These are phyloP conservation scores for Starmerella lactis-condensi DNA, from an alignment of 805 yeast genomes.

Conservation along the genomic window DNA sequence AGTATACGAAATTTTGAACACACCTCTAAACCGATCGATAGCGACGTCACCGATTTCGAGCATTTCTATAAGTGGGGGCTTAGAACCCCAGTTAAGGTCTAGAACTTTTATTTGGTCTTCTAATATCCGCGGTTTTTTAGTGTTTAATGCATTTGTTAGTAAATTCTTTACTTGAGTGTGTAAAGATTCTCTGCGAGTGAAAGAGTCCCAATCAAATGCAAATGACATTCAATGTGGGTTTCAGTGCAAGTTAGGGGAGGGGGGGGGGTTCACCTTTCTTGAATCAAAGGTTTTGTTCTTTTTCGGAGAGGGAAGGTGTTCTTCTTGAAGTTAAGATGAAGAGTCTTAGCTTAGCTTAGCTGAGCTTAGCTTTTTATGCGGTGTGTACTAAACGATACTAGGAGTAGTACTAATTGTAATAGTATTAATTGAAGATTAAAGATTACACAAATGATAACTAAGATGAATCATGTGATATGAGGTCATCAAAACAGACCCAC, in stretches of 20 bases:
- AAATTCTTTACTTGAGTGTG: constrained; percentile 40
- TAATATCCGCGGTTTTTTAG: constrained; percentile 40
- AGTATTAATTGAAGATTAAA: too few relatives aligned
- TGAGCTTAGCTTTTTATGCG: too few relatives aligned
- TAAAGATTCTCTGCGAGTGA: constrained; percentile 45
- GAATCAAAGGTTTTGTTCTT: too few relatives aligned
- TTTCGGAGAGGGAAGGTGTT: too few relatives aligned
- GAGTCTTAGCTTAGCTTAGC: too few relatives aligned
- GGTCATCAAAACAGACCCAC: too few relatives aligned
- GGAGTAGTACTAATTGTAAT: too few relatives aligned
- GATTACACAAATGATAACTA: too few relatives aligned
- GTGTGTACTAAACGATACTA: too few relatives aligned
- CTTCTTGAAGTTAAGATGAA: too few relatives aligned
- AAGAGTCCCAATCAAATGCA: constrained; percentile 56
- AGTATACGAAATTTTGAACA: constrained; percentile 53
- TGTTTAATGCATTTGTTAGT: constrained; percentile 52
- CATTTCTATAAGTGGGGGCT: constrained; percentile 59
- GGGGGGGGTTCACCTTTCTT: too few relatives aligned
- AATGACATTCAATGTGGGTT: constrained; percentile 56
- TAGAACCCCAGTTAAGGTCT: constrained; percentile 53
- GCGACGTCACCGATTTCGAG: constrained; percentile 70
- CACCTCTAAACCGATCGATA: constrained; percentile 58
- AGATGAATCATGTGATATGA: too few relatives aligned
- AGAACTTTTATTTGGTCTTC: constrained; percentile 51
- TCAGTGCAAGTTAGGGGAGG: background rate